phyloP scores from a whole-genome alignment of 2,329 filamentous ascomycete genomes.

The Ramularia endophylla region DNA sequence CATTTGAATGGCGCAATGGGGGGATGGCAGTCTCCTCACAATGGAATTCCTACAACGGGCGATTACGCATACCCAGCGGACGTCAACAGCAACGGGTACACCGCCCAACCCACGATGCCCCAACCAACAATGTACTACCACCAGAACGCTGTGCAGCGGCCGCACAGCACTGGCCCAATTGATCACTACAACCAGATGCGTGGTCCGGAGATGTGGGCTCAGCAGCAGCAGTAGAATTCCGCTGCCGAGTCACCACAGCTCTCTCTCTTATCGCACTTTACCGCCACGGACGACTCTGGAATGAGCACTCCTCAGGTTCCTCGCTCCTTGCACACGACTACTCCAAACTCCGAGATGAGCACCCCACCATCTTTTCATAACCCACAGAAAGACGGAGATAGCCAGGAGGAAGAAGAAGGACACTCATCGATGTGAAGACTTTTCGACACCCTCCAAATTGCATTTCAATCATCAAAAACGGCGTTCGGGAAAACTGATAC shows the following conservation, averaged over 20 bases:
- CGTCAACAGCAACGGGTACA: constrained; percentile 48
- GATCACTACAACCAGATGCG: constrained; percentile 59
- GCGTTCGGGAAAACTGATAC: constrained; percentile 24
- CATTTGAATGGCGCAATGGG: constrained; percentile 65
- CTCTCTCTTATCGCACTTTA: too few relatives aligned
- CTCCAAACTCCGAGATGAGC: background rate
- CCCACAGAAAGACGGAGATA: too few relatives aligned
- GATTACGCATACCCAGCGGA: constrained; percentile 68
- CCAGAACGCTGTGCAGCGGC: constrained; percentile 60
- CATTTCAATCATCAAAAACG: constrained; percentile 18
- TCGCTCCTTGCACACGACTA: too few relatives aligned
- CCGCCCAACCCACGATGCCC: too few relatives aligned
- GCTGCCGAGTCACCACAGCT: too few relatives aligned
- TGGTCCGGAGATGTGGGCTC: constrained; percentile 51
- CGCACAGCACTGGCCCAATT: constrained; percentile 61
- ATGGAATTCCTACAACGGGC: constrained; percentile 60
- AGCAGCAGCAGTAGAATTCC: constrained; percentile 31
- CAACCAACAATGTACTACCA: constrained; percentile 74
- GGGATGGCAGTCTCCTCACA: constrained; percentile 86
- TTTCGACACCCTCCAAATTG: constrained; percentile 9
- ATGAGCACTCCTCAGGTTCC: too few relatives aligned
- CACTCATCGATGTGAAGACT: too few relatives aligned
- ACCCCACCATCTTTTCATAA: too few relatives aligned
- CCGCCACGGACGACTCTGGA: too few relatives aligned
- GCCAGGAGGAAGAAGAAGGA: too few relatives aligned